Evolutionary conservation across 1,139 yeast species (phyloP).

Genomic region (Saccharomyces hybrid): DNA sequence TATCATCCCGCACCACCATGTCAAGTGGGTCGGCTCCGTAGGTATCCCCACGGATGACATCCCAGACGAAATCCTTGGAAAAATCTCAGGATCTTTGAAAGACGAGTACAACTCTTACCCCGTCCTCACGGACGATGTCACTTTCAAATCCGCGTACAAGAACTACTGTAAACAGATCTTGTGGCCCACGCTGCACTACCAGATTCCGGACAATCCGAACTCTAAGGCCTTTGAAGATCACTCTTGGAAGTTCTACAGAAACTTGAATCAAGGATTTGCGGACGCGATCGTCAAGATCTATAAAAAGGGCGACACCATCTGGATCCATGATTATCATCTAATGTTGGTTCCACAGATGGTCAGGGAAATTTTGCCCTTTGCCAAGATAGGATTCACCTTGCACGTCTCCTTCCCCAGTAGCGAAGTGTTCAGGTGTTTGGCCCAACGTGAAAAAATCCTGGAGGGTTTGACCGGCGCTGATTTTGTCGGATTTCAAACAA

Average conservation of each 20-base stretch:
- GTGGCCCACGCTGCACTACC: conserved; percentile 97
- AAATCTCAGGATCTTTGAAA: conserved; percentile 42
- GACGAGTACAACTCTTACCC: conserved; percentile 51
- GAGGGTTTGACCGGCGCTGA: conserved; percentile 91
- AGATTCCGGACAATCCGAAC: conserved; percentile 91
- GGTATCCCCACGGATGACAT: conserved; percentile 88
- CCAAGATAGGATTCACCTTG: conserved; percentile 83
- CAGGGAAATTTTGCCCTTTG: conserved; percentile 65
- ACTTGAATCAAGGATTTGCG: conserved; percentile 73
- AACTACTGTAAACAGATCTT: conserved; percentile 87
- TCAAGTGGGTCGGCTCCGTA: conserved; percentile 79
- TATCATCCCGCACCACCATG: conserved; percentile 38
- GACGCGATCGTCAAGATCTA: conserved; percentile 62
- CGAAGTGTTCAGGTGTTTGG: conserved; percentile 90
- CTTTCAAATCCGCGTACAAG: conserved; percentile 82
- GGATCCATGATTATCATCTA: conserved; percentile 94
- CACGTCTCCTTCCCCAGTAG: conserved; percentile 95
- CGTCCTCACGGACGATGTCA: conserved; percentile 65
- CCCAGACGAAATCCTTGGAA: conserved; percentile 45
- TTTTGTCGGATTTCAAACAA: conserved; percentile 80
- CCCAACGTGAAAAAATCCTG: conserved; percentile 70
- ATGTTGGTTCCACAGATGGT: conserved; percentile 82
- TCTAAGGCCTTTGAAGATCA: conserved; percentile 93
- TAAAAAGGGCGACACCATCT: conserved; percentile 61
- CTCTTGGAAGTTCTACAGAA: conserved; percentile 80